A percentile compares a stretch with the other conserved stretches of the same genome.
These are phyloP conservation scores for Aspergillus sclerotialis DNA, from an alignment of 2,329 filamentous ascomycete genomes.

Conservation along the genomic window DNA sequence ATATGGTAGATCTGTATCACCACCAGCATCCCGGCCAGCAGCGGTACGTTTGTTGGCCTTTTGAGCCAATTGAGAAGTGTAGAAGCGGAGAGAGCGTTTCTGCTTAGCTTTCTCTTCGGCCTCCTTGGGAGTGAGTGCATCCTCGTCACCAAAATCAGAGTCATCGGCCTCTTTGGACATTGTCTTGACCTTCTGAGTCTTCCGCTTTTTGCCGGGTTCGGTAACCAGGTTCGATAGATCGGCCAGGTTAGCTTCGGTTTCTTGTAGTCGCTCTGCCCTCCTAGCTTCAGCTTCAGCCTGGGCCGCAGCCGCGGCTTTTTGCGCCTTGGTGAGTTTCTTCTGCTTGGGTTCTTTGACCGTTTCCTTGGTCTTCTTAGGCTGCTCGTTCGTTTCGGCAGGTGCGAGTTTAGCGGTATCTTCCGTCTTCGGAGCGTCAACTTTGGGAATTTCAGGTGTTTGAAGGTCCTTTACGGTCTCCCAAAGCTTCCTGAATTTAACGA, in stretches of 20 bases:
- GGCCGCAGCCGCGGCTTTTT: conserved; percentile 46
- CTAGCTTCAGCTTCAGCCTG: conserved; percentile 49
- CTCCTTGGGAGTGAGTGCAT: conserved; percentile 66
- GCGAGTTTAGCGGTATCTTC: conserved; percentile 10
- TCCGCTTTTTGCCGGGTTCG: conserved; percentile 43
- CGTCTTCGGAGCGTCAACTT: conserved; percentile 10
- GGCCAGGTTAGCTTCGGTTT: conserved; percentile 64
- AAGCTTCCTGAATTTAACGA: conserved; percentile 70
- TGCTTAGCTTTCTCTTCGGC: conserved; percentile 80
- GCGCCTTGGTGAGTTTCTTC: conserved; percentile 42
- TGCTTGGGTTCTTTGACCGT: conserved; percentile 30
- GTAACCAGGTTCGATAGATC: conserved; percentile 58
- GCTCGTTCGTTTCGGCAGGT: conserved; percentile 19
- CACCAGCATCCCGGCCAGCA: conserved; percentile 57
- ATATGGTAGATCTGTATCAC: conserved; percentile 62
- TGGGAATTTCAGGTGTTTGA: conserved; percentile 41
- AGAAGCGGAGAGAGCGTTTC: conserved; percentile 92
- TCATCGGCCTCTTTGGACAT: conserved; percentile 46
- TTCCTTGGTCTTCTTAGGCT: conserved; percentile 21
- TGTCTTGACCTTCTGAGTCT: conserved; percentile 27
- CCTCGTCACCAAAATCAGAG: conserved; percentile 92
- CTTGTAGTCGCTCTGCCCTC: conserved; percentile 46
- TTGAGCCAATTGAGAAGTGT: conserved; percentile 94
- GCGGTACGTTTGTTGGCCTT: conserved; percentile 73
- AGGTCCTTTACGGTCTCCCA: conserved; percentile 71